Evolutionary conservation across 2,329 filamentous ascomycete species (phyloP).

Genomic region (Diaporthe destruens): DNA sequence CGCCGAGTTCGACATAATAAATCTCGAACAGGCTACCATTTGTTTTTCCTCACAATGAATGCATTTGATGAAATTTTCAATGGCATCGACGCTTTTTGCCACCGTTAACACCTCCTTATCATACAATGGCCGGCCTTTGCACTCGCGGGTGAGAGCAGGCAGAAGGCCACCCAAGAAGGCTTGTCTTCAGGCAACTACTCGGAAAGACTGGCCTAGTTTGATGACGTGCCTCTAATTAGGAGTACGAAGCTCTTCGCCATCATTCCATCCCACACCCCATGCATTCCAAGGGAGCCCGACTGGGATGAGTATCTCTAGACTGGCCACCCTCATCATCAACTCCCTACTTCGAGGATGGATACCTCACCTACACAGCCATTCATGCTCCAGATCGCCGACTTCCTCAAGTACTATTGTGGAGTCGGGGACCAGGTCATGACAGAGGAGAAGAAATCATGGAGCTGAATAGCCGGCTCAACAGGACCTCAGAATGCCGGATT

Average conservation of each 20-base stretch:
- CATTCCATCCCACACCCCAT: not conserved
- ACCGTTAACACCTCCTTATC: not conserved
- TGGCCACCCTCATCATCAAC: not conserved
- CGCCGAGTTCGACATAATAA: not conserved
- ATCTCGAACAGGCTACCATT: fast-evolving
- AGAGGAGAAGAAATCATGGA: not conserved
- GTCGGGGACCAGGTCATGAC: not conserved
- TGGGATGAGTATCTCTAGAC: not conserved
- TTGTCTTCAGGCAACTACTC: not conserved
- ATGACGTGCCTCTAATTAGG: not conserved
- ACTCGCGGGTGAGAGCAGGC: not conserved
- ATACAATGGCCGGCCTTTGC: not conserved
- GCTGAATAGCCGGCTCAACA: not conserved
- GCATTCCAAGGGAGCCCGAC: not conserved
- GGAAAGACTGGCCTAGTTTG: not conserved
- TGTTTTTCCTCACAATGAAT: not conserved
- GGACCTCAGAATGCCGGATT: not conserved
- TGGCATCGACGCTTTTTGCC: not conserved
- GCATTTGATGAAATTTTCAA: not conserved
- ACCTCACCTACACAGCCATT: not conserved
- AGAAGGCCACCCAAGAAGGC: not conserved
- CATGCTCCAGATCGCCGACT: not conserved
- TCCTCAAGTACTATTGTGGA: slow-evolving; percentile 9
- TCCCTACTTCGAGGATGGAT: not conserved
- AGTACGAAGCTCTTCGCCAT: not conserved